phyloP scores from a whole-genome alignment of 176 grass and related monocot species.

The Bromus sterilis region DNA sequence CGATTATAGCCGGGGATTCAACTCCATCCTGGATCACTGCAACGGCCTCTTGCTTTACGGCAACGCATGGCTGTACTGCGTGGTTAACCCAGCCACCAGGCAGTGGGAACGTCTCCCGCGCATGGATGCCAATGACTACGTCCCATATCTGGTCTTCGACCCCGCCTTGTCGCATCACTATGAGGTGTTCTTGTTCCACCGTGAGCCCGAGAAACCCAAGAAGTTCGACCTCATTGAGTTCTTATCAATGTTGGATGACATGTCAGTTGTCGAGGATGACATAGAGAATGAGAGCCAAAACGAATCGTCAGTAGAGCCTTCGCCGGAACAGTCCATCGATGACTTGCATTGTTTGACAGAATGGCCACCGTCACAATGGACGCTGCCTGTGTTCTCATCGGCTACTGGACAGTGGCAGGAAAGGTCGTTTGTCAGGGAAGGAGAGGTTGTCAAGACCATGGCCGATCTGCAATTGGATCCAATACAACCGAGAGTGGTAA shows the following conservation, averaged over 20 bases:
- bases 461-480: background rate
- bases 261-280: background rate
- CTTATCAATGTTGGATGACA: background rate
- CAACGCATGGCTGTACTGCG: background rate
- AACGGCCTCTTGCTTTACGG: conserved; percentile 4
- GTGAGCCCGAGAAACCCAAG: background rate
- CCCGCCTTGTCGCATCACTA: background rate
- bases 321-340: background rate
- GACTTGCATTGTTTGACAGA: background rate
- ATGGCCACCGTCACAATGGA: background rate
- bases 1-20: background rate
- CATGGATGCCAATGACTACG: background rate
- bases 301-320: background rate
- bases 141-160: background rate
- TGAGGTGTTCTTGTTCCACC: background rate
- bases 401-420: background rate
- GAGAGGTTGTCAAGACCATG: background rate
- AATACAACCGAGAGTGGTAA: background rate
- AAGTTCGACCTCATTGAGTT: background rate
- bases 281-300: background rate
- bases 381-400: background rate
- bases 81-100: background rate
- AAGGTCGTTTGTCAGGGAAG: background rate
- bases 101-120: background rate
- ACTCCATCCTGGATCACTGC: background rate